Evolutionary conservation across 1,139 yeast species (phyloP).

Genomic region (Blastobotrys aristatus): DNA sequence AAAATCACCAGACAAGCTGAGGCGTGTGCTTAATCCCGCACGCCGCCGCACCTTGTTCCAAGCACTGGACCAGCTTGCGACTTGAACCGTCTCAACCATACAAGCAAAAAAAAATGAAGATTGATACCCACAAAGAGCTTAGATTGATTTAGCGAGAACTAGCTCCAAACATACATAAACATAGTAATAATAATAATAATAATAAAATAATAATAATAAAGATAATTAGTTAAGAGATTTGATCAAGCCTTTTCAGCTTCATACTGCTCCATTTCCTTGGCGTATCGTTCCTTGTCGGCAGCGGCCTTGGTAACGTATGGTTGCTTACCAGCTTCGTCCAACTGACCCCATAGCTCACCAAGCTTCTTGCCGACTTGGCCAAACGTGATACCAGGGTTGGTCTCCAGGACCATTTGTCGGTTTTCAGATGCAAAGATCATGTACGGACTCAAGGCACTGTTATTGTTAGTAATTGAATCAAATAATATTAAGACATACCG

Average conservation of each 20-base stretch:
- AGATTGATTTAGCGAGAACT: too few relatives aligned
- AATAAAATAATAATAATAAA: background rate
- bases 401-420: constrained; percentile 92
- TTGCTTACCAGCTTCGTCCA: constrained; percentile 69
- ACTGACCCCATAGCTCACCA: constrained; percentile 96
- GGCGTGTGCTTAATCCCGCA: too few relatives aligned
- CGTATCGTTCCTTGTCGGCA: constrained; percentile 95
- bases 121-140: too few relatives aligned
- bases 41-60: too few relatives aligned
- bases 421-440: constrained; percentile 90
- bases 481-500: too few relatives aligned
- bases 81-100: too few relatives aligned
- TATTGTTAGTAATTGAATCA: too few relatives aligned
- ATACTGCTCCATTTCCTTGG: constrained; percentile 90
- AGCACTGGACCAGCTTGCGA: too few relatives aligned
- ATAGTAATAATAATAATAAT: background rate
- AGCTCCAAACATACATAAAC: background rate
- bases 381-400: constrained; percentile 89
- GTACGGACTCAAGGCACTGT: constrained; percentile 95
- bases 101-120: too few relatives aligned
- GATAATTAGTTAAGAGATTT: too few relatives aligned
- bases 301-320: constrained; percentile 93
- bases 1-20: too few relatives aligned
- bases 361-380: constrained; percentile 54
- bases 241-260: constrained; percentile 26